Evolutionary conservation across 2,329 filamentous ascomycete genomes (phyloP).

Genomic region (Penicillium thymicola): DNA sequence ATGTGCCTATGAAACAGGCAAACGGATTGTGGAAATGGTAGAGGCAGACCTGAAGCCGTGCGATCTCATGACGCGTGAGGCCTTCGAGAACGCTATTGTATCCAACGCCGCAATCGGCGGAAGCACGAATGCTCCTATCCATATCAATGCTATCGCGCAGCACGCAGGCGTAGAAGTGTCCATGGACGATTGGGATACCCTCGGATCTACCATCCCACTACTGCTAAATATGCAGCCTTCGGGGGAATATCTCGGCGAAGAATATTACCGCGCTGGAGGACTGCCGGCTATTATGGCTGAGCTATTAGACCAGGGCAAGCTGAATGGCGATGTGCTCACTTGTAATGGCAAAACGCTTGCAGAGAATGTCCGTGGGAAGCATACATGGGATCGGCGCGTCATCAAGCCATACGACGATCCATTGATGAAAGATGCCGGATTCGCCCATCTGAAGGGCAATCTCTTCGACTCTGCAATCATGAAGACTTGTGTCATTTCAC

Average conservation of each 20-base stretch:
- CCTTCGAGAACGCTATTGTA: slow-evolving; percentile 57
- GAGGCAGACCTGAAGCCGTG: slow-evolving; percentile 49
- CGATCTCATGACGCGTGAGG: slow-evolving; percentile 54
- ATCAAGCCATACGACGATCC: slow-evolving; percentile 48
- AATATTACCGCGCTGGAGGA: slow-evolving; percentile 54
- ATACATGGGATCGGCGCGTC: slow-evolving; percentile 50
- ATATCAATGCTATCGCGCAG: slow-evolving; percentile 54
- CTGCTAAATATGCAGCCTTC: slow-evolving; percentile 56
- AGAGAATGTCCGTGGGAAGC: slow-evolving; percentile 27
- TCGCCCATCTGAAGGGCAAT: slow-evolving; percentile 49
- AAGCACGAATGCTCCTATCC: slow-evolving; percentile 57
- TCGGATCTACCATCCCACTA: slow-evolving; percentile 51
- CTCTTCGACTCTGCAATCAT: slow-evolving; percentile 54
- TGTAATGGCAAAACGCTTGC: slow-evolving; percentile 34
- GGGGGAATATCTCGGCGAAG: slow-evolving; percentile 52
- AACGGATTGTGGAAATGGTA: slow-evolving; percentile 52
- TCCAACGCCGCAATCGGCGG: slow-evolving; percentile 56
- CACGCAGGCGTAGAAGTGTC: slow-evolving; percentile 52
- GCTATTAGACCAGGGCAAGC: slow-evolving; percentile 48
- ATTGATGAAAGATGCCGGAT: slow-evolving; percentile 51
- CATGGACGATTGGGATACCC: slow-evolving; percentile 53
- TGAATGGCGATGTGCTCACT: slow-evolving; percentile 35
- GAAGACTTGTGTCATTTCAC: slow-evolving; percentile 52
- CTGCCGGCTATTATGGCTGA: slow-evolving; percentile 54
- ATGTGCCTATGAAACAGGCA: slow-evolving; percentile 49